phyloP scores from a whole-genome alignment of 495 filamentous ascomycete genomes.

The Penicillium parvum region DNA sequence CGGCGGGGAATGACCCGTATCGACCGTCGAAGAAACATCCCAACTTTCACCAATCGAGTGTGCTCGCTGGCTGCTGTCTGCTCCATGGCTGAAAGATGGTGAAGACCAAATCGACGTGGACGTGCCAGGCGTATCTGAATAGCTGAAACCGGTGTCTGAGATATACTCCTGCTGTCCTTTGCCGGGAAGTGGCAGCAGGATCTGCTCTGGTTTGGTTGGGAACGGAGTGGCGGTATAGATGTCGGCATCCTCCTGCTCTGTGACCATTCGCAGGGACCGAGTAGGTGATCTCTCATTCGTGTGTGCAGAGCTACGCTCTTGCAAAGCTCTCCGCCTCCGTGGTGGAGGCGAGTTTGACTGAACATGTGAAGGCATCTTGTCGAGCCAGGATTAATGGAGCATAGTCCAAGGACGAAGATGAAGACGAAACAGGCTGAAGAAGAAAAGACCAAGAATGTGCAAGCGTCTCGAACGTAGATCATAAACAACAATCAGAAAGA shows the following conservation, averaged over 20 bases:
- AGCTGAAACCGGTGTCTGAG: constrained; percentile 31
- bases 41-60: constrained; percentile 33
- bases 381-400: constrained; percentile 28
- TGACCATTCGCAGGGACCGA: constrained; percentile 33
- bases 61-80: constrained; percentile 29
- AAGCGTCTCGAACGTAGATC: background rate
- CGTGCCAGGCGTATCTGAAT: constrained; percentile 13
- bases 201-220: constrained; percentile 51
- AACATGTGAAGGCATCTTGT: constrained; percentile 32
- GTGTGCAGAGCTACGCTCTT: constrained; percentile 51
- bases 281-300: constrained; percentile 42
- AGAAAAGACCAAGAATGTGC: background rate
- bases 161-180: constrained; percentile 40
- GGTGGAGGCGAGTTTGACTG: constrained; percentile 35
- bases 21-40: constrained; percentile 41
- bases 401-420: constrained; percentile 25
- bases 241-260: constrained; percentile 34
- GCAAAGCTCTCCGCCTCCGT: constrained; percentile 42
- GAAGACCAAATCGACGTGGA: constrained; percentile 26
- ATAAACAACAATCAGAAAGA: constrained; percentile 11
- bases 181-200: constrained; percentile 44
- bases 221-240: constrained; percentile 45
- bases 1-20: constrained; percentile 38
- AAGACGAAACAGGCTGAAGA: background rate
- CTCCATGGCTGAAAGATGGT: constrained; percentile 25